phyloP scores from a whole-genome alignment of 129 eudicot species.

The Rutidosis leptorrhynchoides region DNA sequence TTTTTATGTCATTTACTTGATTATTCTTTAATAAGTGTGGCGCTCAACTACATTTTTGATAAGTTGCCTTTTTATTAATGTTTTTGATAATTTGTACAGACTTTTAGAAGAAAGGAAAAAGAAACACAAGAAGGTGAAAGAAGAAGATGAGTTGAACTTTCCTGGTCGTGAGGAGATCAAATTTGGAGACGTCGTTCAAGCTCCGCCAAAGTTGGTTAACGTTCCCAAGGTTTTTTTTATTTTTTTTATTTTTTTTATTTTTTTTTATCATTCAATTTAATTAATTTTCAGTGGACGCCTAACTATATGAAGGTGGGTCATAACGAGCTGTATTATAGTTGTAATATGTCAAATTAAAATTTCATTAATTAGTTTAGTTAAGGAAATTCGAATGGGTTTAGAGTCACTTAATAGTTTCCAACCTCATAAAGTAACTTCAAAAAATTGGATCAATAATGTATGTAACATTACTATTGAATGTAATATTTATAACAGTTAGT shows the following conservation, averaged over 20 bases:
- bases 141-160: slow-evolving; percentile 46
- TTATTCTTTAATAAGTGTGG: not conserved
- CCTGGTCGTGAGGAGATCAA: slow-evolving; percentile 61
- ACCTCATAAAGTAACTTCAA: not conserved
- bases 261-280: not conserved
- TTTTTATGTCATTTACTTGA: not conserved
- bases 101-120: slow-evolving; percentile 70
- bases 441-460: not conserved
- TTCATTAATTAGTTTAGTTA: not conserved
- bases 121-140: slow-evolving; percentile 50
- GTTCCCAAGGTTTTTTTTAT: slow-evolving; percentile 82
- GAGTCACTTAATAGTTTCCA: not conserved
- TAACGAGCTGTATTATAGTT: not conserved
- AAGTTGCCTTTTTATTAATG: not conserved
- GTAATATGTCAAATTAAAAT: not conserved
- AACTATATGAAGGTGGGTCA: not conserved
- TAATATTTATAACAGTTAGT: not conserved
- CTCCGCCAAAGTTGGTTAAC: slow-evolving; percentile 77
- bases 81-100: slow-evolving; percentile 36
- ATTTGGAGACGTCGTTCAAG: slow-evolving; percentile 87
- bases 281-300: not conserved
- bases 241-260: no score
- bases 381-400: not conserved
- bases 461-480: not conserved
- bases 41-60: not conserved